A percentile compares a stretch with the other conserved stretches of the same genome.
phyloP scores from a whole-genome alignment of 2,329 filamentous ascomycete species.

The Clarireedia hainanense region DNA sequence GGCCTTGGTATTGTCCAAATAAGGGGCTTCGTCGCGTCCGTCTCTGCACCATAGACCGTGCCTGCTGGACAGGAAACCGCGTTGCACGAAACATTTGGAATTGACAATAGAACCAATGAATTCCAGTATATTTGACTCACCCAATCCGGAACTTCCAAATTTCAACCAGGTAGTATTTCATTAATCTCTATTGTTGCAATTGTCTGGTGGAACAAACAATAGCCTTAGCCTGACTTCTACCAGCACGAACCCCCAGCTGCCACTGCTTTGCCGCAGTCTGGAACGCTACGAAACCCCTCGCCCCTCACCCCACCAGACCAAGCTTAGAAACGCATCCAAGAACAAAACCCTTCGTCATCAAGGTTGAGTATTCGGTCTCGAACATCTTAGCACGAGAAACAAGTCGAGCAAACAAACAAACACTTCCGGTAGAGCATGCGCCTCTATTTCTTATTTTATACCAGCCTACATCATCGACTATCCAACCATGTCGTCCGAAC shows the following conservation, averaged over 20 bases:
- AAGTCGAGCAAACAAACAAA: not conserved
- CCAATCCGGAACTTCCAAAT: not conserved
- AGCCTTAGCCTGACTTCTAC: too few relatives aligned
- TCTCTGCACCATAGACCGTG: not conserved
- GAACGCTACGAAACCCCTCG: not conserved
- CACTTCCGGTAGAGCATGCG: not conserved
- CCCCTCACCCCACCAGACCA: not conserved
- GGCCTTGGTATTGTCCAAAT: not conserved
- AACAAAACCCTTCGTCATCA: not conserved
- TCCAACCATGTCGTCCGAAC: slow-evolving; percentile 14
- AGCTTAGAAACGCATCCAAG: too few relatives aligned
- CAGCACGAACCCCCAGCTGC: too few relatives aligned
- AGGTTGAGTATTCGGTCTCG: not conserved
- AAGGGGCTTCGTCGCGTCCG: not conserved
- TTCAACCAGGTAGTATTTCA: not conserved
- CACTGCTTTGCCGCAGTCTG: too few relatives aligned
- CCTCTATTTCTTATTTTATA: not conserved
- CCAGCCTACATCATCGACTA: not conserved
- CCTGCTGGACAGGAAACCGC: not conserved
- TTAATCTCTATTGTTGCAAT: not conserved
- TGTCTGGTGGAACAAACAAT: not conserved
- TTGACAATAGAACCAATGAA: not conserved
- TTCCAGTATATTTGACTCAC: not conserved
- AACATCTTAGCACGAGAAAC: not conserved
- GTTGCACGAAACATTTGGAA: not conserved